Percentiles rank a stretch among this genome's conserved stretches.
Conservation (phyloP, 139 green algal genomes). For the Closterium sp. region DNA sequence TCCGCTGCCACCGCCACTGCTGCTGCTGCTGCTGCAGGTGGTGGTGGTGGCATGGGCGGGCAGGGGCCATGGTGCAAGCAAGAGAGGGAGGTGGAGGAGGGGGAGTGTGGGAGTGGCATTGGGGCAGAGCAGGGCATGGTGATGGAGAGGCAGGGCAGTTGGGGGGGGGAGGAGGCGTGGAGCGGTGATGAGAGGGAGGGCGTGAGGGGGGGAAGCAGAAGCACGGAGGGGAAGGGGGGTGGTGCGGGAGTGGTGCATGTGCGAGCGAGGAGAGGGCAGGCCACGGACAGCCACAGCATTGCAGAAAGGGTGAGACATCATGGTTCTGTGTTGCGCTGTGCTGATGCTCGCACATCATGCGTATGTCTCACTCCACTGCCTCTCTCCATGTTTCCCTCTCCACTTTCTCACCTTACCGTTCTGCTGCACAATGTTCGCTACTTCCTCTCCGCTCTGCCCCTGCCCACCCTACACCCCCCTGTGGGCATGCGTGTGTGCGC, state of each 20-base stretch:
- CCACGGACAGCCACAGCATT: conserved; percentile 41
- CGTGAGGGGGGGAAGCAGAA: background rate
- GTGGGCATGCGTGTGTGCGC: background rate
- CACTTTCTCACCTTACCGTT: no score
- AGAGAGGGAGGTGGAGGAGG: background rate
- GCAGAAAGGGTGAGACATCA: conserved; percentile 32
- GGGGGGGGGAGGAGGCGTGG: background rate
- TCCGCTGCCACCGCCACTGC: background rate
- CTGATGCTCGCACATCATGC: background rate
- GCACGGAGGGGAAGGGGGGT: background rate
- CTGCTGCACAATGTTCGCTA: no score
- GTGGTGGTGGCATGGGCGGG: background rate
- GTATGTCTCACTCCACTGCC: background rate
- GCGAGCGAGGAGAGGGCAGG: conserved; percentile 35
- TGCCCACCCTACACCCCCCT: background rate
- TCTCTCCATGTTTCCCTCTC: background rate
- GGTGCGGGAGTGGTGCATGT: conserved; percentile 2
- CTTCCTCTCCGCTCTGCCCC: no score
- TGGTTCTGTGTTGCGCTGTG: background rate
- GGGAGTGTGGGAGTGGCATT: background rate
- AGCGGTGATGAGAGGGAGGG: background rate
- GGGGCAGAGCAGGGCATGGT: background rate
- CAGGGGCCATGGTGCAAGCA: background rate
- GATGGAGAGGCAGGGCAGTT: background rate
- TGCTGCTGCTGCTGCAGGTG: background rate